A percentile compares a stretch with the other conserved stretches of the same genome.
These are phyloP conservation scores for Epichloe uncinata DNA, from an alignment of 2,329 filamentous ascomycete genomes.

Conservation along the genomic window DNA sequence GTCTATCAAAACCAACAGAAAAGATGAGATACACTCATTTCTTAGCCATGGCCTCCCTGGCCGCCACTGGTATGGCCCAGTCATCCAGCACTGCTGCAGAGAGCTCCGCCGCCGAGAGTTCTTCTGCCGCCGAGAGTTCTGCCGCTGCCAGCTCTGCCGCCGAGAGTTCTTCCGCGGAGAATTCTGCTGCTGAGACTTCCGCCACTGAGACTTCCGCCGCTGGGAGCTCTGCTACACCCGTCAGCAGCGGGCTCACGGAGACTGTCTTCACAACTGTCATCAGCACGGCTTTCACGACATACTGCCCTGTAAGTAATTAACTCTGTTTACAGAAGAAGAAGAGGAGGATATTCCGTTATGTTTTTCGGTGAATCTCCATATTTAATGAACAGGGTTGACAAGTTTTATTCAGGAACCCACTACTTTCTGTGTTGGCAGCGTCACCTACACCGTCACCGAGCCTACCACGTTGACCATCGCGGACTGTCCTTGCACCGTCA, in stretches of 20 bases:
- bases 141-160: neutral
- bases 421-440: constrained; percentile 25
- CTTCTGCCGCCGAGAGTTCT: neutral
- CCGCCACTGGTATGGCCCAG: constrained; percentile 1
- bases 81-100: neutral
- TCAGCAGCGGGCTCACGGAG: neutral
- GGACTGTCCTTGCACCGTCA: constrained; percentile 34
- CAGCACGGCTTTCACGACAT: constrained; percentile 25
- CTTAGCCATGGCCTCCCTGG: constrained; percentile 11
- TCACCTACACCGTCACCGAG: constrained; percentile 30
- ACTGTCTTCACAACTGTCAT: constrained; percentile 23
- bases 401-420: constrained; percentile 11
- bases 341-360: too few relatives aligned
- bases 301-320: constrained; percentile 27
- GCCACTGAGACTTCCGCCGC: neutral
- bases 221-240: neutral
- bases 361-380: too few relatives aligned
- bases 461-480: constrained; percentile 31
- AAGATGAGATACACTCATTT: constrained; percentile 24
- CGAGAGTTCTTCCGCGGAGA: neutral
- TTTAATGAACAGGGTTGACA: neutral
- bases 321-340: too few relatives aligned
- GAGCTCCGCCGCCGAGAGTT: neutral
- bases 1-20: constrained; percentile 1
- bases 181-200: neutral